A percentile compares a stretch with the other conserved stretches of the same genome.
phyloP scores from a whole-genome alignment of 2,329 filamentous ascomycete species.

The Tolypocladium cylindrosporum region DNA sequence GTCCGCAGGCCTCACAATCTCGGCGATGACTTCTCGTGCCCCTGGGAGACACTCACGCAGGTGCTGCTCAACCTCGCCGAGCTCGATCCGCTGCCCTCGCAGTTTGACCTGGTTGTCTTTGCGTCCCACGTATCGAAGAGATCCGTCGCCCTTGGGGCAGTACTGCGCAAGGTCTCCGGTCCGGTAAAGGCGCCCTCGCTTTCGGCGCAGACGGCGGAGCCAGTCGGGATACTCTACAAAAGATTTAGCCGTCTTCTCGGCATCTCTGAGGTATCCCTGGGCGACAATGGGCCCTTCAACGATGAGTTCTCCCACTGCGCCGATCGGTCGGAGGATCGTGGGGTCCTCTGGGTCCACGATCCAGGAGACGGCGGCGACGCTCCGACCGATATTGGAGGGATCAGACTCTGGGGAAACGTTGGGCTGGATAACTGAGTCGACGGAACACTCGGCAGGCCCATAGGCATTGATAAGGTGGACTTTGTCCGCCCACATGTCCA shows the following conservation, averaged over 20 bases:
- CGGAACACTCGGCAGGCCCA: constrained; percentile 22
- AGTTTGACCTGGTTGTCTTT: constrained; percentile 12
- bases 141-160: constrained; percentile 4
- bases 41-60: neutral
- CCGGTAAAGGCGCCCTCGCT: constrained; percentile 7
- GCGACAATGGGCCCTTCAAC: constrained; percentile 36
- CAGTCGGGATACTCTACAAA: constrained; percentile 16
- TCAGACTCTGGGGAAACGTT: neutral
- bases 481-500: constrained; percentile 5
- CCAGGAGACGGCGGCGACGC: constrained; percentile 9
- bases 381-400: constrained; percentile 2
- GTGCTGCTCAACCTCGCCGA: constrained; percentile 10
- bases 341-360: constrained; percentile 12
- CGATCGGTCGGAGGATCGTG: constrained; percentile 7
- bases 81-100: constrained; percentile 11
- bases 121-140: constrained; percentile 7
- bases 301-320: constrained; percentile 21
- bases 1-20: neutral
- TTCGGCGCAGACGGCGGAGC: constrained; percentile 2
- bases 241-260: constrained; percentile 16
- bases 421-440: constrained; percentile 8
- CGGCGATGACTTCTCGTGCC: neutral
- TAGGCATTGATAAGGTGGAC: constrained; percentile 28
- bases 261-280: constrained; percentile 35
- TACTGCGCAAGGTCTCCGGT: constrained; percentile 12